These are phyloP conservation scores for Rhynchosporium agropyri DNA, from an alignment of 2,329 filamentous ascomycete species.

Conservation along the genomic window DNA sequence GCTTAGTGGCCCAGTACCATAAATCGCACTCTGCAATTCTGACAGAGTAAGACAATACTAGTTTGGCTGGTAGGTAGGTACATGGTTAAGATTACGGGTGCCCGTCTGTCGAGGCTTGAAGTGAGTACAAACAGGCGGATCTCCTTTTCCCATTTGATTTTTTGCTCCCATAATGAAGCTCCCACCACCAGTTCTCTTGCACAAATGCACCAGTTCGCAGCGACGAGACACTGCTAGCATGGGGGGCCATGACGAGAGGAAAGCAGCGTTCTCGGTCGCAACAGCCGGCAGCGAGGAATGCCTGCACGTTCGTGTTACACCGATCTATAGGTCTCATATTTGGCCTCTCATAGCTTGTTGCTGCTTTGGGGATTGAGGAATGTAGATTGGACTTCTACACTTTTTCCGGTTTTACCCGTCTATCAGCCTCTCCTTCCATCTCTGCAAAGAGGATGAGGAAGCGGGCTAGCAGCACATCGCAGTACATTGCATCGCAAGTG, in stretches of 20 bases:
- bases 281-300: slow-evolving; percentile 27
- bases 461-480: background rate
- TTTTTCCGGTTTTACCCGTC: background rate
- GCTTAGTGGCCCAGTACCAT: slow-evolving; percentile 21
- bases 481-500: background rate
- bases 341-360: slow-evolving; percentile 8
- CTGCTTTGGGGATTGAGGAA: slow-evolving; percentile 27
- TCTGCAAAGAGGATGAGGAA: background rate
- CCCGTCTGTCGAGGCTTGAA: slow-evolving; percentile 33
- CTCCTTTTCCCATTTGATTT: background rate
- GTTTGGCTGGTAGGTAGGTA: background rate
- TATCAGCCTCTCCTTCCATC: background rate
- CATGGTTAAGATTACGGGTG: slow-evolving; percentile 20
- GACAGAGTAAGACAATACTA: slow-evolving; percentile 26
- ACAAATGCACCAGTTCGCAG: slow-evolving; percentile 31
- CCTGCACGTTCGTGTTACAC: slow-evolving; percentile 21
- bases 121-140: slow-evolving; percentile 33
- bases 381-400: background rate
- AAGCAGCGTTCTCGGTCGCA: slow-evolving; percentile 15
- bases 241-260: background rate
- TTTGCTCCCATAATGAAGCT: slow-evolving; percentile 9
- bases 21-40: slow-evolving; percentile 7
- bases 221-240: slow-evolving; percentile 12
- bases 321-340: slow-evolving; percentile 9
- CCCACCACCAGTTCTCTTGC: slow-evolving; percentile 31